Base-by-base conservation (phyloP, 1,284 basidiomycete species). In the Trichosporon coremiiforme region DNA sequence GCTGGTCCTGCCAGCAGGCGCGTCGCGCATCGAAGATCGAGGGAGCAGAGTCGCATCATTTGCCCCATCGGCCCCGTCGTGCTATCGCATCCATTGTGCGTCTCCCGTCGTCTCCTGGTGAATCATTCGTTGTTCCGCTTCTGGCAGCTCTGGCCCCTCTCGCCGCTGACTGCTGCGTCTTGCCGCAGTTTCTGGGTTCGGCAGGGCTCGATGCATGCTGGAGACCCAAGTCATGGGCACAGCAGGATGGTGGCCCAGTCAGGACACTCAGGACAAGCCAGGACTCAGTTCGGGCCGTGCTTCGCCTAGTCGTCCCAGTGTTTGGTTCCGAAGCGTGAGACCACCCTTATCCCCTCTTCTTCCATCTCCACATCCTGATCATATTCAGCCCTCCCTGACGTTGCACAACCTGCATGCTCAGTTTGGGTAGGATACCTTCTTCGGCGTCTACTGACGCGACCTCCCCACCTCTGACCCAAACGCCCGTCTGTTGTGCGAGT, bases 131-230 rank as follows among this genome's bases (percentile, higher is more conserved):
- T 53, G 20, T 53, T 22, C 47, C 47, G 47, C n/a, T 53, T 53
- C 47, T 53, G 47, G 47, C 47, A 4, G 47, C 47, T 53, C 47
- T 53, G 47, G 20, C 47, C 2, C 2, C 47, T 22, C 5, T n/a
- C n/a, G n/a, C n/a, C n/a, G 47, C n/a, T 22, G 47, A 12, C 47
- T 53, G n/a, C 8, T 22, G n/a, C n/a, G n/a, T n/a, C 47, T 53
- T 53, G 47, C 47, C 20, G 47, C 47, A 53, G 47, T 53, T 53
- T 53, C 47, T 53, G 47, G 47, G 47, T 53, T 53, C 47, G 47
- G 47, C 47, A 53, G 47, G 47, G 47, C 47, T 53, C 45, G 45
- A 20, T 47, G 17, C 45, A 8, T 13, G 45, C 45, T 20, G 4
- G 45, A n/a, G 45, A 47, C 45, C 45, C 45, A 47, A 47, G 45